Base-by-base conservation (phyloP, 1,284 basidiomycete species). In the Hymenochaete sp. region DNA sequence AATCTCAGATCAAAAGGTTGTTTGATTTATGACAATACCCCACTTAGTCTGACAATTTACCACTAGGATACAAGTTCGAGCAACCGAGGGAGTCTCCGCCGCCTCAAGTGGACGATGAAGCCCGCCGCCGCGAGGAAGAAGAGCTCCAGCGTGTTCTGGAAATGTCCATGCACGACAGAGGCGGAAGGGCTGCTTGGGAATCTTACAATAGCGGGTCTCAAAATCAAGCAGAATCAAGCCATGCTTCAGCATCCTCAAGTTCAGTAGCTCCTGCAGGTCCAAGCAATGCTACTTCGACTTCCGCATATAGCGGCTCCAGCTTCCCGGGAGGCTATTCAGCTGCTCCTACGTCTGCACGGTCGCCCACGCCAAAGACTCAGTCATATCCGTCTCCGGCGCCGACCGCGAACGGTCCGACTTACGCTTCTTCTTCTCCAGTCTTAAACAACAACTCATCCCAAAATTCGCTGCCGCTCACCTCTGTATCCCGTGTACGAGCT, bases 131-230 rank as follows among this genome's bases (percentile, higher is more conserved):
- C 42, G 92, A 96, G 60, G 92, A 96, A 57, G 93, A 95, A 59
- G 93, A 96, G 55, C 77, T 97, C 1, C 88, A 91, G 55, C 78
- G 90, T 2, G 93, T 83, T 0, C 68, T 97, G 29, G 91, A 93
- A 59, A 79, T 93, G 66, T 89, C 85, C 16, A 82, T 91, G 65
- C 78, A 82, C 48, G 91, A 93, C 61, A 86, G 85, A 56, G 90
- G 90, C 13, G 90, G 89, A 0, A 72, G 87, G 32, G 56, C 58
- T 11, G 65, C 72, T 29, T 82, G 81, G 71, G 56, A 66, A 13
- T 57, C 60, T 11, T 65, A 68, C 52, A 59, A 66, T 0, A 55
- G 53, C 5, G 52, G 45, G 35, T n/a, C n/a, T n/a, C n/a, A n/a
- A n/a, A 51, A 61, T 47, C 62, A 43, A 13, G 59, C 64, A 3